Evolutionary conservation across 352 stramenopile species (phyloP).

Genomic region (Phytopythium montanum): DNA sequence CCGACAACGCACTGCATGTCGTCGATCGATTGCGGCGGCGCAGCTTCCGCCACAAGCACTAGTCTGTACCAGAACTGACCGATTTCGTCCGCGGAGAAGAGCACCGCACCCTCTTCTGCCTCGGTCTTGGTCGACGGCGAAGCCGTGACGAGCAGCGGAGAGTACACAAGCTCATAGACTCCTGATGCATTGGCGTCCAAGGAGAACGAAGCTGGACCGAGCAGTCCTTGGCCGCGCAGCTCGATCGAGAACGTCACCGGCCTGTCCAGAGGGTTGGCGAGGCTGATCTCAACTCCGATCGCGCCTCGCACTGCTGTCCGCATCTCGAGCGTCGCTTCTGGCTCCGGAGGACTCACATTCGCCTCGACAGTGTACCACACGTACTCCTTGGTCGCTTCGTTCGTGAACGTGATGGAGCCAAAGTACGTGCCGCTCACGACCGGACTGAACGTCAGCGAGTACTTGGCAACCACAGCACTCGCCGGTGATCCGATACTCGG

Average conservation of each 20-base stretch:
- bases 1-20: constrained; percentile 86
- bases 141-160: constrained; percentile 65
- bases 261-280: constrained; percentile 87
- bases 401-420: constrained; percentile 92
- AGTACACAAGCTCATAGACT: constrained; percentile 92
- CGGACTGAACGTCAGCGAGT: constrained; percentile 85
- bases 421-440: constrained; percentile 90
- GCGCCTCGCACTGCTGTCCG: constrained; percentile 71
- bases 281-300: constrained; percentile 86
- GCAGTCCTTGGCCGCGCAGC: constrained; percentile 80
- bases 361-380: constrained; percentile 94
- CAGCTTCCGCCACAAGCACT: constrained; percentile 58
- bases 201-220: constrained; percentile 72
- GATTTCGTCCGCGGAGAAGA: constrained; percentile 88
- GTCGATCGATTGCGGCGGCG: constrained; percentile 44
- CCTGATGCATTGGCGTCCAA: constrained; percentile 63
- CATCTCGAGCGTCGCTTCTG: constrained; percentile 86
- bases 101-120: constrained; percentile 71
- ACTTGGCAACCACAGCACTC: constrained; percentile 31
- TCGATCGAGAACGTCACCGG: constrained; percentile 85
- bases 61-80: constrained; percentile 95
- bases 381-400: constrained; percentile 70
- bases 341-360: constrained; percentile 61
- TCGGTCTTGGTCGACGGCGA: neutral
- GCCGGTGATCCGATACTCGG: constrained; percentile 2